Evolutionary conservation across 371 early-diverging fungal species (phyloP).

Genomic region (Polyrhizophydium stewartii): DNA sequence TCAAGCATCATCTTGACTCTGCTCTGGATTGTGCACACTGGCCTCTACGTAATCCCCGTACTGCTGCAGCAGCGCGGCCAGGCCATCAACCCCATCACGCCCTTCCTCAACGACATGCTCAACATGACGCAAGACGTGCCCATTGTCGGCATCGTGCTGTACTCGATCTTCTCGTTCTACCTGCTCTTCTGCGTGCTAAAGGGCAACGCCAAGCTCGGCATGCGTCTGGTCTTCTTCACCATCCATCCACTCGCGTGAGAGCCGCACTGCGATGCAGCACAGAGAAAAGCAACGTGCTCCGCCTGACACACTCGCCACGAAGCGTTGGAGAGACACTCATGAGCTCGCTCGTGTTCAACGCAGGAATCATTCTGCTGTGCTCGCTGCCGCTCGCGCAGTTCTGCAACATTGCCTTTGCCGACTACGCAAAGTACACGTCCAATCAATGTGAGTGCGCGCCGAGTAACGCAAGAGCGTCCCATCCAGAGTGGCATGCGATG

Average conservation of each 20-base stretch:
- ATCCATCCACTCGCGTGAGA: conserved; percentile 48
- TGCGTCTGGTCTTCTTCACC: conserved; percentile 49
- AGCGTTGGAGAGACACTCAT: conserved; percentile 55
- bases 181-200: conserved; percentile 52
- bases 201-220: conserved; percentile 47
- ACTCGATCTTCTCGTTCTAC: conserved; percentile 50
- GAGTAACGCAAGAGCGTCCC: background rate
- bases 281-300: too few species aligned
- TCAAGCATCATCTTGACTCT: conserved; percentile 39
- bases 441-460: conserved; percentile 27
- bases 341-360: conserved; percentile 53
- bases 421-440: conserved; percentile 45
- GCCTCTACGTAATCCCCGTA: conserved; percentile 39
- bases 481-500: too few species aligned
- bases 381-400: conserved; percentile 53
- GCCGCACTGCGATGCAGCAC: too few species aligned
- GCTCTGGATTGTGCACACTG: conserved; percentile 49
- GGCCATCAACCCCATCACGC: conserved; percentile 25
- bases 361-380: conserved; percentile 46
- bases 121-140: conserved; percentile 30
- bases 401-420: conserved; percentile 42
- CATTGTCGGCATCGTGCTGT: conserved; percentile 48
- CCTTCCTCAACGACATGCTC: conserved; percentile 50
- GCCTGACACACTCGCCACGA: background rate
- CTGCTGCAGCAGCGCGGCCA: conserved; percentile 15